phyloP scores from a whole-genome alignment of 2,329 filamentous ascomycete species.

The Paramyrothecium roridum region DNA sequence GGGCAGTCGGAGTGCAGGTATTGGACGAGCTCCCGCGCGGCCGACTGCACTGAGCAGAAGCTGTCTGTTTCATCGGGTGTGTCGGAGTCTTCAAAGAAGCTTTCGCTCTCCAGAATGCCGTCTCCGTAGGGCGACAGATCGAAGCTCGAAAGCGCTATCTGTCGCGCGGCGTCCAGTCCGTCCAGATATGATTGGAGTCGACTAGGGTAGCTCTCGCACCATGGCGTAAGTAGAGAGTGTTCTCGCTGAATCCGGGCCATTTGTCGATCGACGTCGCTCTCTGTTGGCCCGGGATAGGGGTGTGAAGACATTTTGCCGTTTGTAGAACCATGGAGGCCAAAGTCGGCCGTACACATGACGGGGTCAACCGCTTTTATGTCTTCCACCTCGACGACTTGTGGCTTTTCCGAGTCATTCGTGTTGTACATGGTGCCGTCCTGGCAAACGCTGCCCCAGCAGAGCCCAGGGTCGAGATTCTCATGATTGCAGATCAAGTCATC shows the following conservation, averaged over 20 bases:
- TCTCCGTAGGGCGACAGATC: neutral
- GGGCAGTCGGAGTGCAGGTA: neutral
- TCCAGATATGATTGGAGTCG: constrained; percentile 4
- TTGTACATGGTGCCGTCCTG: neutral
- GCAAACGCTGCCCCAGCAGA: neutral
- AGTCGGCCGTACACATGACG: too few relatives aligned
- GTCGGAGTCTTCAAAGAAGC: neutral
- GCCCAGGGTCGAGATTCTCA: neutral
- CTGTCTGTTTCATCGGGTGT: neutral
- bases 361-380: too few relatives aligned
- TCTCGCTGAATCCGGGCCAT: neutral
- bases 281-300: too few relatives aligned
- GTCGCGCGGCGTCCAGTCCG: neutral
- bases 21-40: neutral
- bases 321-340: too few relatives aligned
- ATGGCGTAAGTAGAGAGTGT: neutral
- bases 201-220: neutral
- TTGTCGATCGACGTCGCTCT: neutral
- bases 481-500: neutral
- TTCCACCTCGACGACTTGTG: too few relatives aligned
- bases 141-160: neutral
- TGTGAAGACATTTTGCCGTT: too few relatives aligned
- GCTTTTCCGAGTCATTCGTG: neutral
- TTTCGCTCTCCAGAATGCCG: neutral
- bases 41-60: neutral